Percentiles rank a stretch among this genome's conserved stretches.
Evolutionary conservation across 148 eudicot species (phyloP).

Genomic region (Spergularia marina): DNA sequence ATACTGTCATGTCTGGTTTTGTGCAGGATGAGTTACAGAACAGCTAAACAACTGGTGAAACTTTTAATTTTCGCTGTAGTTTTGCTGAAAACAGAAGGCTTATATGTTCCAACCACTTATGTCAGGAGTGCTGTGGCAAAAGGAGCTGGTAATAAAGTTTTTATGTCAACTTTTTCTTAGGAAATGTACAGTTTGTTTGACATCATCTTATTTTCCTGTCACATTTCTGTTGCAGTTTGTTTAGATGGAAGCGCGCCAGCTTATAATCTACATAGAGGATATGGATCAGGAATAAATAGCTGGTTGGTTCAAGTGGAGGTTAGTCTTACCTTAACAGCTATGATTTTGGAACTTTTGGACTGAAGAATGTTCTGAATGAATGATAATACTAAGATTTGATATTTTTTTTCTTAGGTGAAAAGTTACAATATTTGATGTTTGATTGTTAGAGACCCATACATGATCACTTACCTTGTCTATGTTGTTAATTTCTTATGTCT

Average conservation of each 20-base stretch:
- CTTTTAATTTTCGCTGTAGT: slow-evolving; percentile 26
- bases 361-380: not conserved
- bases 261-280: slow-evolving; percentile 57
- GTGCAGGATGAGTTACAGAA: slow-evolving; percentile 32
- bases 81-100: slow-evolving; percentile 28
- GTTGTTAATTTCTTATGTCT: too few species aligned
- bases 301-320: slow-evolving; percentile 70
- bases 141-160: slow-evolving; percentile 50
- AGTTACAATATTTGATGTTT: too few species aligned
- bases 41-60: slow-evolving; percentile 25
- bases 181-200: not conserved
- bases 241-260: slow-evolving; percentile 76
- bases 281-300: slow-evolving; percentile 51
- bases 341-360: not conserved
- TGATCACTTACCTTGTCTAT: too few species aligned
- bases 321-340: not conserved
- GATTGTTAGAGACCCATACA: too few species aligned
- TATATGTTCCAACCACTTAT: slow-evolving; percentile 45
- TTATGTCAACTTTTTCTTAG: not conserved
- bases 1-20: not conserved
- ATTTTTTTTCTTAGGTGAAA: not conserved
- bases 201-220: slow-evolving; percentile 4
- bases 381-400: not conserved
- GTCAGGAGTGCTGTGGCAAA: slow-evolving; percentile 46
- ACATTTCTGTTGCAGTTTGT: slow-evolving; percentile 43